Evolutionary conservation across 805 yeast species (phyloP), one percentile per base, ranked within the genome.

Genomic region (Grigorovia transvaalensis): DNA sequence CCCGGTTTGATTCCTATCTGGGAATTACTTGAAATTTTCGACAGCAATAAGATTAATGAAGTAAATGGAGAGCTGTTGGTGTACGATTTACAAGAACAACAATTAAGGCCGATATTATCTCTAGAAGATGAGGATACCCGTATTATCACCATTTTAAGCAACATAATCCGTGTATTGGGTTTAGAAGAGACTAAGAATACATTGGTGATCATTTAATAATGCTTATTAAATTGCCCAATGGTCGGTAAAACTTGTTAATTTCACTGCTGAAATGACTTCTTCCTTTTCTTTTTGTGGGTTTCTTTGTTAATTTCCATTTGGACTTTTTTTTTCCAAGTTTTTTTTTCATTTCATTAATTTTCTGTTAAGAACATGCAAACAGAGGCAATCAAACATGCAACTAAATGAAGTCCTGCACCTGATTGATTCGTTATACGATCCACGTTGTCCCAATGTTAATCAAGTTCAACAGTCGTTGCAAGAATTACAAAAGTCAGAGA

Each of bases 1-100:
- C 82, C 84, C 0, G 84, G 85, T 0, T 54, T 76, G 2, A 57
- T 76, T 11, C 80, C 84, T 1, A 48, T 78, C 33, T 59, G 66
- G 66, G 81, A 78, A 56, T 54, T 79, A 15, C 49, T 63, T n/a
- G 66, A 67, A 17, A 57, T 71, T 63, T 55, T 74, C 38, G 64
- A 66, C 44, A 53, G 57, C 12, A 71, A 69, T 2, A 57, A 58
- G 17, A 54, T 68, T 1, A 49, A 55, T 33, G 51, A 54, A 20
- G 46, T 68, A 17, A 61, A 63, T 40, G 56, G 57, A 19, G 57
- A 56, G 8, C 45, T 66, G 23, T 51, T 65, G 52, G 52, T 61
- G 19, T 64, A 50, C 53, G 66, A 56, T 49, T 59, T 59, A 20
- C 56, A 53, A 17, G 44, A 51, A 49, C 58, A 50, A 17, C 65